Percentiles rank a stretch among this genome's conserved stretches.
Evolutionary conservation across 345 rosid genomes (phyloP).

Genomic region (Citrus cavaleriei): DNA sequence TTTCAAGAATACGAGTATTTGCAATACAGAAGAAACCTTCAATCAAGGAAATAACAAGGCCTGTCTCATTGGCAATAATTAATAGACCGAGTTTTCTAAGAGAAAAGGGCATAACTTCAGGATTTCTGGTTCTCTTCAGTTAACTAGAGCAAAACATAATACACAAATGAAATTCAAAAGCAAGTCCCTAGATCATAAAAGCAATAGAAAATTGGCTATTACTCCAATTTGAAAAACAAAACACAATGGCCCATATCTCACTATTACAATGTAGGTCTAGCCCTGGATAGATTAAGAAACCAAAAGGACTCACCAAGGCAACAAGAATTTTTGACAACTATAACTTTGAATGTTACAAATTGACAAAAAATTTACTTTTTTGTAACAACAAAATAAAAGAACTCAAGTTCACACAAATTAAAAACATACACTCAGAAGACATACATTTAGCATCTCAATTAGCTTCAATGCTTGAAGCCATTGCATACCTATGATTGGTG

Average conservation of each 20-base stretch:
- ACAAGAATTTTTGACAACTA: not conserved
- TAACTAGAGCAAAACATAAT: constrained; percentile 4
- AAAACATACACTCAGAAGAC: not conserved
- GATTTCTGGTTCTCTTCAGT: not conserved
- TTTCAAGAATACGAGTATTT: not conserved
- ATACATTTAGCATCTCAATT: not conserved
- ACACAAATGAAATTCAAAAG: not conserved
- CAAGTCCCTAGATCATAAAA: not conserved
- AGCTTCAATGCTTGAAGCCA: not conserved
- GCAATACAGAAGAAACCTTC: not conserved
- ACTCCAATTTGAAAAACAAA: not conserved
- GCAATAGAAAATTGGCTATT: not conserved
- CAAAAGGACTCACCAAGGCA: not conserved
- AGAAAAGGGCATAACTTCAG: not conserved
- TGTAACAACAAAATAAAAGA: not conserved
- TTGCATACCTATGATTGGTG: constrained; percentile 79
- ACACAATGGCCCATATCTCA: not conserved
- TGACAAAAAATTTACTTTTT: not conserved
- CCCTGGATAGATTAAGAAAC: not conserved
- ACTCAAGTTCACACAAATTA: not conserved
- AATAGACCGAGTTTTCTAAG: not conserved
- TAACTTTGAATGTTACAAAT: not conserved
- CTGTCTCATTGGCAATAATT: not conserved
- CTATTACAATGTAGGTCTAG: not conserved
- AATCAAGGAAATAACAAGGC: not conserved